phyloP scores from a whole-genome alignment of 2,329 filamentous ascomycete species.

The Fusarium guadeloupense region DNA sequence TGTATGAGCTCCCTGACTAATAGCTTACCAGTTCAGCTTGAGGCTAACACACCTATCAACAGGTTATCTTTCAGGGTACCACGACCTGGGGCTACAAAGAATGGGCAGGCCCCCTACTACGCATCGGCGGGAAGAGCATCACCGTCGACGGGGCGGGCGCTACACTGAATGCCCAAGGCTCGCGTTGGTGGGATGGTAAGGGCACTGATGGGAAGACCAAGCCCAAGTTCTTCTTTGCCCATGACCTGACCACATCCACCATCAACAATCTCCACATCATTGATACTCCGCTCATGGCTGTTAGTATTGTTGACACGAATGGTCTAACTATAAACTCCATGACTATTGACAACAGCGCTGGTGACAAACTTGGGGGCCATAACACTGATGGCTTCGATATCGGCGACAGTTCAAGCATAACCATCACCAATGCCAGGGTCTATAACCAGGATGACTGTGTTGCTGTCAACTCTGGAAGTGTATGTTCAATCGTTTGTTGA shows the following conservation, averaged over 20 bases:
- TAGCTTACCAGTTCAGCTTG: no score
- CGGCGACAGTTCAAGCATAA: slow-evolving; percentile 57
- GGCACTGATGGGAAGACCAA: slow-evolving; percentile 5
- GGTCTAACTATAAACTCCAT: slow-evolving; percentile 49
- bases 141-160: slow-evolving; percentile 23
- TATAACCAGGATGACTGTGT: slow-evolving; percentile 70
- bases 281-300: slow-evolving; percentile 54
- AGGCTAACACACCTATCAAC: neutral
- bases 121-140: slow-evolving; percentile 12
- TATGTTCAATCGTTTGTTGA: neutral
- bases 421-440: slow-evolving; percentile 60
- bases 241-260: slow-evolving; percentile 32
- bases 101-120: slow-evolving; percentile 13
- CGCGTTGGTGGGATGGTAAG: slow-evolving; percentile 22
- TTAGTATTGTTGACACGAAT: slow-evolving; percentile 49
- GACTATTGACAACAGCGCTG: slow-evolving; percentile 50
- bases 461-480: slow-evolving; percentile 61
- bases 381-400: slow-evolving; percentile 71
- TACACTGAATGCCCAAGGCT: slow-evolving; percentile 9
- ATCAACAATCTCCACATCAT: slow-evolving; percentile 51
- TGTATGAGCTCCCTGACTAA: neutral
- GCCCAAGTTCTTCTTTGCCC: slow-evolving; percentile 27
- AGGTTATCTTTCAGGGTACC: slow-evolving; percentile 21
- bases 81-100: slow-evolving; percentile 26
- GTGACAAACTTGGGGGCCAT: slow-evolving; percentile 49